Evolutionary conservation across 2,329 filamentous ascomycete species (phyloP).

Genomic region (Talaromyces sp.): DNA sequence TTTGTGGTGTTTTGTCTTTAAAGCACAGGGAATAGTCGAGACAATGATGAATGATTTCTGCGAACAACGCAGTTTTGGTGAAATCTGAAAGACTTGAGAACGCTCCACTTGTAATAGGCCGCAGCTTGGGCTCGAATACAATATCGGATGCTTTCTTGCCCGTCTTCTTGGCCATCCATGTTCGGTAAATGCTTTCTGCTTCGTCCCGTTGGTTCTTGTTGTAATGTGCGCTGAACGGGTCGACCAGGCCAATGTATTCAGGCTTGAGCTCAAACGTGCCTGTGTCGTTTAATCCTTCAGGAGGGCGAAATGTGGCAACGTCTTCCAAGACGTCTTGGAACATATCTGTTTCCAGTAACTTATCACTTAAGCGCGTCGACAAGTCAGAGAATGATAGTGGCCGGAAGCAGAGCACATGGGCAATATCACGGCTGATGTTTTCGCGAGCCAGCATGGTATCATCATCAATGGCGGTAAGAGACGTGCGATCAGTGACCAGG

Average conservation of each 20-base stretch:
- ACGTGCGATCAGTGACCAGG: conserved; percentile 80
- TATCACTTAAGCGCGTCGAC: conserved; percentile 77
- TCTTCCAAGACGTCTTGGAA: conserved; percentile 80
- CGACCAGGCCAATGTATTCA: conserved; percentile 78
- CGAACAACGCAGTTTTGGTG: conserved; percentile 78
- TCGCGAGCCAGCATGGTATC: conserved; percentile 52
- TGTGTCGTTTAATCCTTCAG: conserved; percentile 85
- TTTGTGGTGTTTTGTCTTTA: conserved; percentile 61
- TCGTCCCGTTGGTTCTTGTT: conserved; percentile 96
- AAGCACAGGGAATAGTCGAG: conserved; percentile 74
- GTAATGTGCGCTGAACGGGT: conserved; percentile 94
- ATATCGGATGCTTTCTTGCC: conserved; percentile 76
- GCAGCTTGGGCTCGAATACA: conserved; percentile 83
- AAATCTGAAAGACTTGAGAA: conserved; percentile 75
- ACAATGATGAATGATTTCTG: conserved; percentile 83
- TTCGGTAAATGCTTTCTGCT: conserved; percentile 81
- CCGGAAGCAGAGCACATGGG: conserved; percentile 92
- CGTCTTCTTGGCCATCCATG: conserved; percentile 79
- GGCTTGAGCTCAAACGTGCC: conserved; percentile 91
- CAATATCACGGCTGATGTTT: conserved; percentile 81
- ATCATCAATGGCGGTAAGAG: conserved; percentile 48
- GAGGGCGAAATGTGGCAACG: conserved; percentile 82
- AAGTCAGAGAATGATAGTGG: conserved; percentile 93
- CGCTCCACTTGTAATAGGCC: conserved; percentile 67
- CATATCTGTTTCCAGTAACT: conserved; percentile 80